Base-by-base conservation (phyloP, 1,139 yeast species). In the Geotrichum phurueaensis region DNA sequence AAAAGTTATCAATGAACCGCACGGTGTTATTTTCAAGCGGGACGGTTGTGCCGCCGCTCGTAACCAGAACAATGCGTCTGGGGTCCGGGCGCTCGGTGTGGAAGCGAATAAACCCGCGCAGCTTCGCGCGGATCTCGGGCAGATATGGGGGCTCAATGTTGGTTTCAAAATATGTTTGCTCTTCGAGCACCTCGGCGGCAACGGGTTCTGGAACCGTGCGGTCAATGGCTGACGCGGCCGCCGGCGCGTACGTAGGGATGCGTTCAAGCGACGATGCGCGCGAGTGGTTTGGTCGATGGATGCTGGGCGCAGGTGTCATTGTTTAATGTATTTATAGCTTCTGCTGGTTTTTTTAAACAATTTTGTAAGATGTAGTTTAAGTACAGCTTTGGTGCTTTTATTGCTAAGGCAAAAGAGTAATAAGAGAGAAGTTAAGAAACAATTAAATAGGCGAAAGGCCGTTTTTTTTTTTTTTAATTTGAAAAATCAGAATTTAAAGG, bases 21-120 rank as follows among this genome's bases (percentile, higher is more conserved):
- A 94, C 99, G 0, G 99, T 95, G 70, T 95, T 94, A 74, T 91
- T 91, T 69, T 94, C 99, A 66, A 94, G 77, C 0, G 99, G 99
- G 0, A 95, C 99, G 0, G 98, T 92, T 0, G 99, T 94, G 45
- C 99, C 99, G n/a, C 99, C 99, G 12, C 45, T 39, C 2, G 45
- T 39, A 2, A 39, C 45, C 45, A 39, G 15, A 94, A 85, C 56
- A n/a, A 43, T 20, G 18, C 27, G 36, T 25, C 23, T 13, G 18
- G 45, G 45, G 20, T 39, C 45, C 45, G 45, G 45, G 18, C 45
- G 45, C 6, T 39, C 45, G n/a, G 45, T 69, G 18, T 74, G 72
- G 66, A 67, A 75, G 22, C 79, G 74, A 53, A 91, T 80, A 70
- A 94, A 92, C 2, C 79, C 79, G 5, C 76, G 71, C 13, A 89